Percentiles rank a stretch among this genome's conserved stretches.
Conservation (phyloP, 2,329 filamentous ascomycete genomes). For the Aspergillus ruber region DNA sequence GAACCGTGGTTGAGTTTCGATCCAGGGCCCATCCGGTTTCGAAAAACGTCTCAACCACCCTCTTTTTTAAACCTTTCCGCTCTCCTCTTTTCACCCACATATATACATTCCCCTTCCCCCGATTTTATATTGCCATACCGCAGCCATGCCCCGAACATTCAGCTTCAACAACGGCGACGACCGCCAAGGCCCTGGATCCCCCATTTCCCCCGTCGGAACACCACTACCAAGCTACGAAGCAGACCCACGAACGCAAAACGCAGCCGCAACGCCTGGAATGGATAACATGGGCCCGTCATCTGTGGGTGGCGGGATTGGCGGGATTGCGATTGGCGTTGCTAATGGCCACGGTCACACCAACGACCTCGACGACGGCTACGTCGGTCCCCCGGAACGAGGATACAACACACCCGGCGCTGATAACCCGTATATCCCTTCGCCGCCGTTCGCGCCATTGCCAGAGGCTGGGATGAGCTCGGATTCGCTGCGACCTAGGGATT, state of each 20-base stretch:
- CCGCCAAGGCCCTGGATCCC: slow-evolving; percentile 5
- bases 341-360: slow-evolving; percentile 56
- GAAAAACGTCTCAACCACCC: not conserved
- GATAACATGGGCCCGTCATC: slow-evolving; percentile 62
- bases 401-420: slow-evolving; percentile 30
- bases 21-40: too few relatives aligned
- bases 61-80: not conserved
- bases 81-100: not conserved
- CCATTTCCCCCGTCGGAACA: slow-evolving; percentile 3
- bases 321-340: slow-evolving; percentile 60
- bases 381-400: slow-evolving; percentile 29
- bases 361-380: slow-evolving; percentile 48
- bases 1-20: too few relatives aligned
- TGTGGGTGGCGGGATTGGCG: slow-evolving; percentile 58
- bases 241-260: slow-evolving; percentile 22
- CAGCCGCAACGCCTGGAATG: slow-evolving; percentile 52
- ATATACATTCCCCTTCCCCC: too few relatives aligned
- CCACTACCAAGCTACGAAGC: not conserved
- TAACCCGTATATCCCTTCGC: slow-evolving; percentile 29
- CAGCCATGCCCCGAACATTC: slow-evolving; percentile 14
- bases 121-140: slow-evolving; percentile 1
- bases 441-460: slow-evolving; percentile 8
- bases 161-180: slow-evolving; percentile 17
- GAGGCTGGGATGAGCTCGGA: slow-evolving; percentile 14
- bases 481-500: slow-evolving; percentile 31